Percentiles rank a stretch among this genome's conserved stretches.
These are phyloP conservation scores for Aspergillus asperescens DNA, from an alignment of 495 filamentous ascomycete species.

Conservation along the genomic window DNA sequence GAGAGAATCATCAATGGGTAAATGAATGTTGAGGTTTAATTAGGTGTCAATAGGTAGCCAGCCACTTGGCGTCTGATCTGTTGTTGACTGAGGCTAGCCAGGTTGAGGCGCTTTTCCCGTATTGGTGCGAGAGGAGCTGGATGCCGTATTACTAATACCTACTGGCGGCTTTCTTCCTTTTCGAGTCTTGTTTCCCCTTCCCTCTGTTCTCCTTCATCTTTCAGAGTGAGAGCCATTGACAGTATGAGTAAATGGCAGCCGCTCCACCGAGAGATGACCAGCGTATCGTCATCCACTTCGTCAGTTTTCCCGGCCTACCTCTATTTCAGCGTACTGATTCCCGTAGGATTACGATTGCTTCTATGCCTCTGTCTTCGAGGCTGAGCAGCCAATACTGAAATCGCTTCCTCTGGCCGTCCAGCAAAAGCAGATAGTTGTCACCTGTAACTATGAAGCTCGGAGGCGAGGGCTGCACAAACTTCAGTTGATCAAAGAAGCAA, in stretches of 20 bases:
- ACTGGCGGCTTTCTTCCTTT: too few species aligned
- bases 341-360: conserved; percentile 84
- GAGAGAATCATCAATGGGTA: too few species aligned
- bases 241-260: conserved; percentile 29
- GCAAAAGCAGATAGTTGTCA: conserved; percentile 88
- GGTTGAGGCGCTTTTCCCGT: background rate
- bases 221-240: background rate
- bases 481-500: conserved; percentile 75
- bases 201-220: too few species aligned
- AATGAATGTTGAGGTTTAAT: too few species aligned
- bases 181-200: too few species aligned
- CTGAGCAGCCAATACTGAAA: conserved; percentile 67
- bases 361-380: conserved; percentile 86
- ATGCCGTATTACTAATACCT: background rate
- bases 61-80: too few species aligned
- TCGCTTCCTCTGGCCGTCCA: conserved; percentile 67
- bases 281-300: conserved; percentile 77
- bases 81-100: too few species aligned
- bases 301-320: conserved; percentile 34
- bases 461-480: conserved; percentile 73
- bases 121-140: background rate
- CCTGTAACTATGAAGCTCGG: conserved; percentile 90
- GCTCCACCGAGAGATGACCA: conserved; percentile 52
- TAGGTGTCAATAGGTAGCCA: too few species aligned
- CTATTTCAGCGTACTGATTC: conserved; percentile 9